phyloP scores from a whole-genome alignment of 1,284 basidiomycete genomes.

The Pholiota adiposa region DNA sequence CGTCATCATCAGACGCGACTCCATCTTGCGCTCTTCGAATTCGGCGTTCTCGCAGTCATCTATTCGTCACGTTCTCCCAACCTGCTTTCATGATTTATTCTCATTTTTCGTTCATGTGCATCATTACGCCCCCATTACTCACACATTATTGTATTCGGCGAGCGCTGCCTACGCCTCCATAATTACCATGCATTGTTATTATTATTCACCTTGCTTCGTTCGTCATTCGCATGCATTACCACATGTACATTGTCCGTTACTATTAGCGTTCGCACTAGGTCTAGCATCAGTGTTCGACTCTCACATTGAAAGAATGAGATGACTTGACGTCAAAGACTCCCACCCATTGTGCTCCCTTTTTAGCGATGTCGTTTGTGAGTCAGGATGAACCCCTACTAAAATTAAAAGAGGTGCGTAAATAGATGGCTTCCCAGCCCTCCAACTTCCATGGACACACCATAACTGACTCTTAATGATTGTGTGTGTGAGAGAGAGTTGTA shows the following conservation, averaged over 20 bases:
- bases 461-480: not conserved
- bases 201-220: constrained; percentile 20
- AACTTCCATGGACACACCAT: not conserved
- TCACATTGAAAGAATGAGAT: constrained; percentile 9
- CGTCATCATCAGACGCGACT: too few species aligned
- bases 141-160: constrained; percentile 14
- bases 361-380: not conserved
- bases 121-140: constrained; percentile 8
- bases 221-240: constrained; percentile 8
- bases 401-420: not conserved
- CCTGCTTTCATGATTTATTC: constrained; percentile 3
- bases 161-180: constrained; percentile 16
- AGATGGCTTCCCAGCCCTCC: not conserved
- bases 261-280: too few species aligned
- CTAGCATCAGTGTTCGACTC: constrained; percentile 13
- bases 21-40: not conserved
- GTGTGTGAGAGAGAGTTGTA: not conserved
- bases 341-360: constrained; percentile 4
- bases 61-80: constrained; percentile 3
- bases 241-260: constrained; percentile 4
- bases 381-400: not conserved
- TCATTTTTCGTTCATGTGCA: constrained; percentile 5
- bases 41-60: not conserved
- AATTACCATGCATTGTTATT: constrained; percentile 25
- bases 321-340: constrained; percentile 6